Percentiles rank a stretch among this genome's conserved stretches.
These are phyloP conservation scores for Rubus parviflorus DNA, from an alignment of 306 rosid genomes.

Conservation along the genomic window DNA sequence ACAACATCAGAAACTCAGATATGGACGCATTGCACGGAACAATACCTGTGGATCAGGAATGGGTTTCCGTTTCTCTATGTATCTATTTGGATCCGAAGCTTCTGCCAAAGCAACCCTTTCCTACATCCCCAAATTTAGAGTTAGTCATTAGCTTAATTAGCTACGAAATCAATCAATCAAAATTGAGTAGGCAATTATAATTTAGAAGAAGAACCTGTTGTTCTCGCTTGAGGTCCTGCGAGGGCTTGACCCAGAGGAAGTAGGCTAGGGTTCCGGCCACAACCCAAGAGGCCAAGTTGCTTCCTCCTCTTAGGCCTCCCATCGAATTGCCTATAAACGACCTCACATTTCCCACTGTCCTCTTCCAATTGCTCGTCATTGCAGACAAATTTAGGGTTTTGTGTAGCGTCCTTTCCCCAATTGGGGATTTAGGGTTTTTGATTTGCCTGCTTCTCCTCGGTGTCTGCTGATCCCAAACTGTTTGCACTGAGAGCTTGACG, in stretches of 20 bases:
- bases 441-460: background rate
- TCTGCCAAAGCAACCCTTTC: constrained; percentile 67
- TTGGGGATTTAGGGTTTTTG: constrained; percentile 1
- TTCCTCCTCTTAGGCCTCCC: constrained; percentile 85
- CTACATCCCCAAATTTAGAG: constrained; percentile 20
- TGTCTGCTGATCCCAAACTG: background rate
- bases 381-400: background rate
- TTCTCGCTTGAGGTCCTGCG: constrained; percentile 77
- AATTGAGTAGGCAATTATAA: background rate
- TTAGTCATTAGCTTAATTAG: background rate
- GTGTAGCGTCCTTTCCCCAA: background rate
- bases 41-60: constrained; percentile 83
- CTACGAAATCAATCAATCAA: background rate
- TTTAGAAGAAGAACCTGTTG: constrained; percentile 46
- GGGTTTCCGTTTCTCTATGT: constrained; percentile 79
- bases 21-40: background rate
- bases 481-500: background rate
- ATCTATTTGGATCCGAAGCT: constrained; percentile 59
- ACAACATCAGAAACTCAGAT: background rate
- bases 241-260: constrained; percentile 91
- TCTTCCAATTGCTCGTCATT: constrained; percentile 74
- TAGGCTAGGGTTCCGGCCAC: constrained; percentile 96
- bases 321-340: constrained; percentile 69
- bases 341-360: constrained; percentile 68
- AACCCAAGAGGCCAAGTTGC: constrained; percentile 84